A percentile compares a stretch with the other conserved stretches of the same genome.
Evolutionary conservation across 805 yeast genomes (phyloP).

Genomic region (Phaffomyces thermotolerans): DNA sequence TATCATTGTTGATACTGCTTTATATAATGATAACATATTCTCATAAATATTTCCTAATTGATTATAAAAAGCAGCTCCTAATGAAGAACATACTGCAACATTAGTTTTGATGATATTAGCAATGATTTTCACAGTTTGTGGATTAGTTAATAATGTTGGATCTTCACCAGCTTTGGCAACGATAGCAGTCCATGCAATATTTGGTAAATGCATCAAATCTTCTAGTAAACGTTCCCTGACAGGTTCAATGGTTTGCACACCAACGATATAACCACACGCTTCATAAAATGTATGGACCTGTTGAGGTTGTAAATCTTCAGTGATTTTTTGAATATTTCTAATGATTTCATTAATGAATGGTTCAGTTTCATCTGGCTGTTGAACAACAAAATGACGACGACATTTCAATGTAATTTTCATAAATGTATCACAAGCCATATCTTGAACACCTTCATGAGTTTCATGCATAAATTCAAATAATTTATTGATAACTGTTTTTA

Average conservation of each 20-base stretch:
- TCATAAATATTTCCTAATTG: constrained; percentile 83
- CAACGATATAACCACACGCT: constrained; percentile 90
- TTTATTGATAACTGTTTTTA: constrained; percentile 92
- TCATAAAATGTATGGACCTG: constrained; percentile 97
- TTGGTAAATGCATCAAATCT: constrained; percentile 86
- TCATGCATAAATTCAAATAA: constrained; percentile 98
- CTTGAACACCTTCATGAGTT: constrained; percentile 99
- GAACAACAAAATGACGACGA: constrained; percentile 88
- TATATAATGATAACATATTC: constrained; percentile 84
- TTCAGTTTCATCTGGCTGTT: constrained; percentile 76
- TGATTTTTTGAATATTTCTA: constrained; percentile 71
- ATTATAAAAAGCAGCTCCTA: constrained; percentile 85
- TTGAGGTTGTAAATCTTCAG: constrained; percentile 91
- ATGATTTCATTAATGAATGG: constrained; percentile 92
- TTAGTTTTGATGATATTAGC: constrained; percentile 94
- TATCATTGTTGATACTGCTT: constrained; percentile 82
- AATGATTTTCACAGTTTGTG: constrained; percentile 85
- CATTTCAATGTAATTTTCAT: constrained; percentile 93
- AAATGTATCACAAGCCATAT: constrained; percentile 99
- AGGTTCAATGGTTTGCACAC: constrained; percentile 71
- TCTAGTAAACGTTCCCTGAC: constrained; percentile 63
- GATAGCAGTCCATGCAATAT: constrained; percentile 89
- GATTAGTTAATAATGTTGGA: constrained; percentile 66
- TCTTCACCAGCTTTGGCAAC: constrained; percentile 79
- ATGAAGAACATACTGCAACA: constrained; percentile 88